Conservation (phyloP, 495 filamentous ascomycete species). For the Hyaloscypha finlandica region DNA sequence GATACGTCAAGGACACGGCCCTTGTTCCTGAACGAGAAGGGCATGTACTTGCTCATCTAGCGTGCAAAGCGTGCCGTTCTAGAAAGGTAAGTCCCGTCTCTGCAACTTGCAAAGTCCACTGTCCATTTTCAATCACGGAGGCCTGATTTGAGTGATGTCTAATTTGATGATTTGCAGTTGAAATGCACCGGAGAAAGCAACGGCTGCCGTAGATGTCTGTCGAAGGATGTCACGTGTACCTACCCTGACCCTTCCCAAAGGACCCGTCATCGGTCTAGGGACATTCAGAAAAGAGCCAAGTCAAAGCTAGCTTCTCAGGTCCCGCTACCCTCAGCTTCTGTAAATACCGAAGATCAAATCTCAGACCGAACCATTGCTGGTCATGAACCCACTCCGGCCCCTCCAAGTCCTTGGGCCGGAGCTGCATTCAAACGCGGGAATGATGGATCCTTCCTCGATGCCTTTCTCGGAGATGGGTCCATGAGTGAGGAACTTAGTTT, state of each 20-base stretch:
- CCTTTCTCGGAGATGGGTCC: background rate
- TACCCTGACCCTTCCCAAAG: background rate
- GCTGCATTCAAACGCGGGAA: background rate
- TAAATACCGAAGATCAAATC: background rate
- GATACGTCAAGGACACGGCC: background rate
- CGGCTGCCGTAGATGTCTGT: constrained; percentile 2
- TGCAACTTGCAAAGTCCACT: background rate
- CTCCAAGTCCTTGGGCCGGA: background rate
- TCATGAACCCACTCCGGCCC: background rate
- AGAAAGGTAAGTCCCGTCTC: background rate
- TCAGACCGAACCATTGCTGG: background rate
- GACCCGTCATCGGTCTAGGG: no score
- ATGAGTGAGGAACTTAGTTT: background rate
- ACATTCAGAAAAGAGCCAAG: background rate
- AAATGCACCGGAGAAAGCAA: constrained; percentile 3
- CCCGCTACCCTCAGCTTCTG: background rate
- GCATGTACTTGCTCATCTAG: background rate
- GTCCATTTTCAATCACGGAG: background rate
- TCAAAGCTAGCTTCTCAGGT: background rate
- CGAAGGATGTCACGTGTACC: background rate
- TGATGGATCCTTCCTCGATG: background rate
- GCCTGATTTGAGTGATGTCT: background rate
- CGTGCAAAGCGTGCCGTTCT: background rate
- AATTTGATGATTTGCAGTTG: background rate
- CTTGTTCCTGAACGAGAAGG: constrained; percentile 1